Base-by-base conservation (phyloP, 2,329 filamentous ascomycete species). In the Paraphoma chrysanthemicola region DNA sequence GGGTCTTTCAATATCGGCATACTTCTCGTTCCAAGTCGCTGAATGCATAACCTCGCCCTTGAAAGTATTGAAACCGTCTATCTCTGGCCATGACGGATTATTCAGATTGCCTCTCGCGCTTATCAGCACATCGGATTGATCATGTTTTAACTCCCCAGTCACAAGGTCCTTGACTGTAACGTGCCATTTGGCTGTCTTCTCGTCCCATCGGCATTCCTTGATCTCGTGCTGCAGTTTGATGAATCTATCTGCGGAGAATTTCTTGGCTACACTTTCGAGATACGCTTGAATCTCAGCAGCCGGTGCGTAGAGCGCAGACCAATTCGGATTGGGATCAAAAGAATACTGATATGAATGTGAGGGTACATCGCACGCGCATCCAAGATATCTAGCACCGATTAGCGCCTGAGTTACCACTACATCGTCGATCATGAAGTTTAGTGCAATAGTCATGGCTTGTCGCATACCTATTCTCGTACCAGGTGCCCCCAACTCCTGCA, bases 291-390 rank as follows among this genome's bases (percentile, higher is more conserved):
- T 79, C 49, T 79, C 77, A 3, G 48, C 46, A 2, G 73, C 63
- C 1, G 78, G 77, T 0, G 78, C 75, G 45, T 80, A 80, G 8
- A 80, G 63, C 1, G 72, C 68, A 1, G 73, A 77, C 78, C 78
- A 80, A 41, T 76, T 68, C 6, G 62, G 73, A 44, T 79, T 79
- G 1, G 78, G 77, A 48, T 78, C 77, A 58, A 80, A 80, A 0
- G 76, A 75, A 56, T 75, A 80, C 62, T 79, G 77, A 53, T 80
- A 80, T 0, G 77, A 78, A 55, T 79, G 76, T 44, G 76, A 63
- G 44, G 78, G 78, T 23, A 80, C 64, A 51, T 80, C 77, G 52
- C 79, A 80, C 12, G 79, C 78, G 39, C 78, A 79, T 3, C 78
- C 78, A 1, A 78, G 72, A 54, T 80, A 80, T 56, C 75, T 74